Percentiles rank a stretch among this genome's conserved stretches.
Conservation (phyloP, 441 rosid species). For the Omphalea diandra region DNA sequence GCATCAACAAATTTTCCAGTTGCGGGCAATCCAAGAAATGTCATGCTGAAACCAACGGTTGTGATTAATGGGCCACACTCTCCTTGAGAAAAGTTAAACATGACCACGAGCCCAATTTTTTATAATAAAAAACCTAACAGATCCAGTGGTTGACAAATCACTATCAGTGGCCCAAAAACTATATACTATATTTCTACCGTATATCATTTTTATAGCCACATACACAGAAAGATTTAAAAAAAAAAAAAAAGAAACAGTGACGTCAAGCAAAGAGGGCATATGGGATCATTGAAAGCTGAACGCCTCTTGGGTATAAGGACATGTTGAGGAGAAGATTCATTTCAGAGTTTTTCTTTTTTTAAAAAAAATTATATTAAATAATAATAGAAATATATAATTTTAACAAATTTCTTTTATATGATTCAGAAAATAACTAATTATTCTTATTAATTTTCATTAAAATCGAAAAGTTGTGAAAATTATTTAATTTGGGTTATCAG, state of each 20-base stretch:
- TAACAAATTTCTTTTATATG: background rate
- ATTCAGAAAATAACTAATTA: no score
- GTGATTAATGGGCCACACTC: conserved; percentile 14
- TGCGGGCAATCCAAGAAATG: conserved; percentile 15
- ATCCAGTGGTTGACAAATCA: conserved; percentile 44
- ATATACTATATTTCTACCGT: no score
- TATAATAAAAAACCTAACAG: conserved; percentile 22
- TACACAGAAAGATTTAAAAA: background rate
- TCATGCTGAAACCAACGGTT: conserved; percentile 6
- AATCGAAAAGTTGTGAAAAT: no score
- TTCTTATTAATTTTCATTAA: background rate
- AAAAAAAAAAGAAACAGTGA: conserved; percentile 8
- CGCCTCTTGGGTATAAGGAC: conserved; percentile 22
- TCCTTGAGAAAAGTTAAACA: conserved; percentile 16
- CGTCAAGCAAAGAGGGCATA: conserved; percentile 36
- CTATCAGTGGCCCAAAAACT: conserved; percentile 24
- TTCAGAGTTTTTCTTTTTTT: background rate
- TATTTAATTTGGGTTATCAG: no score
- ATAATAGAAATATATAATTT: background rate
- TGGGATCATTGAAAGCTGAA: conserved; percentile 38
- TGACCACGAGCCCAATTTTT: background rate
- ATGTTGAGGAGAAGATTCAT: conserved; percentile 31
- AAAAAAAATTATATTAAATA: background rate
- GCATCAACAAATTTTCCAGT: conserved; percentile 2
- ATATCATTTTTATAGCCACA: background rate